Evolutionary conservation across 805 yeast species (phyloP).

Genomic region (Ascoidea rubescens): DNA sequence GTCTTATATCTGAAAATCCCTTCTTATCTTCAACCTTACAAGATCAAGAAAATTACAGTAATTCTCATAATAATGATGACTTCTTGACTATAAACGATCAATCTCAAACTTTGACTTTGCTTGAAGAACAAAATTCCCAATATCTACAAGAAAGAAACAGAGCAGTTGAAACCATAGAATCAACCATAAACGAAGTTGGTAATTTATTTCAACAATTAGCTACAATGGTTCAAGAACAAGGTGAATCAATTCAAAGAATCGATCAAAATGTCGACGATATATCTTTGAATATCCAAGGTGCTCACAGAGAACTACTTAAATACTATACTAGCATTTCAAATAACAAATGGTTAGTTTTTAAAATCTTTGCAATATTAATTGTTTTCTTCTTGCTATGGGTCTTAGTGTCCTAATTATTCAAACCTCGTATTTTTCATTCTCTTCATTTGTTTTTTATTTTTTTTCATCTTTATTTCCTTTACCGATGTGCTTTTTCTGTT

Average conservation of each 20-base stretch:
- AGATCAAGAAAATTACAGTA: conserved; percentile 1
- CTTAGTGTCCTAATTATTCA: conserved; percentile 36
- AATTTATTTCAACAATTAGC: conserved; percentile 88
- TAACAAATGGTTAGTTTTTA: conserved; percentile 84
- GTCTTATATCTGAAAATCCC: conserved; percentile 17
- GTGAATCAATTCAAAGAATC: conserved; percentile 89
- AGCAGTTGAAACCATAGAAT: conserved; percentile 93
- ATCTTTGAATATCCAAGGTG: conserved; percentile 78
- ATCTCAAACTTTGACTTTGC: conserved; percentile 64
- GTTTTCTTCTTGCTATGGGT: conserved; percentile 71
- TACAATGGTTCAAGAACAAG: conserved; percentile 95
- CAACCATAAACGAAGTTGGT: conserved; percentile 96
- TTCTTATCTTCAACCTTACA: conserved; percentile 16
- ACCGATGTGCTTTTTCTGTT: too few relatives aligned
- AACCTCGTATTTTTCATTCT: neutral
- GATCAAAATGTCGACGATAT: conserved; percentile 93
- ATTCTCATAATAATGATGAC: conserved; percentile 11
- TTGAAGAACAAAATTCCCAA: conserved; percentile 66
- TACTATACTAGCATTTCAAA: conserved; percentile 79
- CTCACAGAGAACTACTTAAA: conserved; percentile 84
- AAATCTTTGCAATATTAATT: conserved; percentile 77
- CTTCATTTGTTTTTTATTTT: neutral
- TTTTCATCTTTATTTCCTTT: too few relatives aligned
- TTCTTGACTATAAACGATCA: conserved; percentile 70
- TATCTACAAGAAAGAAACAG: conserved; percentile 73